Evolutionary conservation across 129 eudicot species (phyloP).

Genomic region (Oenanthe sinensis): DNA sequence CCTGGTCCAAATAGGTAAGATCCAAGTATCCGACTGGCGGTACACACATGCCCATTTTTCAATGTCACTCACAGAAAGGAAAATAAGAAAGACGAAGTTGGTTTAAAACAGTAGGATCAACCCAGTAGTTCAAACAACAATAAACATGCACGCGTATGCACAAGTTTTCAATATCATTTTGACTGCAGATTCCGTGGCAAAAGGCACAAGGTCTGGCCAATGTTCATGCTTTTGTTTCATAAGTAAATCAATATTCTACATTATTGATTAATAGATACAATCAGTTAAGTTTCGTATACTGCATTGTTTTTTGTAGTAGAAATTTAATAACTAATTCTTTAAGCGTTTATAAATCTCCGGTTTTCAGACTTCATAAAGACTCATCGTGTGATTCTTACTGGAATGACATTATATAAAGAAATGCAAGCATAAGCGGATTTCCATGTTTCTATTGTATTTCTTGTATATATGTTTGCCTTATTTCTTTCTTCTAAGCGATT

Average conservation of each 20-base stretch:
- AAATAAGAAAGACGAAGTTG: background rate
- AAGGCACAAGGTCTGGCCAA: background rate
- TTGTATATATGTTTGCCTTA: background rate
- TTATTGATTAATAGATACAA: background rate
- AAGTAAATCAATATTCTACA: background rate
- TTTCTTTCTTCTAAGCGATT: conserved; percentile 9
- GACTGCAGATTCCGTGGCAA: background rate
- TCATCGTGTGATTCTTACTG: background rate
- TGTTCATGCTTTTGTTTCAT: background rate
- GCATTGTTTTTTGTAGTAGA: background rate
- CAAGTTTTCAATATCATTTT: background rate
- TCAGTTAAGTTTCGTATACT: background rate
- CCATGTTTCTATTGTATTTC: background rate
- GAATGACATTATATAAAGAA: background rate
- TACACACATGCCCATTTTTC: background rate
- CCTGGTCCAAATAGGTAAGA: background rate
- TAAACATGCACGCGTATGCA: background rate
- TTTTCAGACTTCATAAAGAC: background rate
- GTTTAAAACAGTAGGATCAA: background rate
- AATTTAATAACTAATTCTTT: background rate
- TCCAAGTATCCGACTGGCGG: background rate
- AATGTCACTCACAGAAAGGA: background rate
- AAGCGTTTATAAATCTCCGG: background rate
- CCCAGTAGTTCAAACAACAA: background rate
- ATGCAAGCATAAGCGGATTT: background rate